phyloP scores from a whole-genome alignment of 345 rosid genomes.

The Rubroshorea leprosula region DNA sequence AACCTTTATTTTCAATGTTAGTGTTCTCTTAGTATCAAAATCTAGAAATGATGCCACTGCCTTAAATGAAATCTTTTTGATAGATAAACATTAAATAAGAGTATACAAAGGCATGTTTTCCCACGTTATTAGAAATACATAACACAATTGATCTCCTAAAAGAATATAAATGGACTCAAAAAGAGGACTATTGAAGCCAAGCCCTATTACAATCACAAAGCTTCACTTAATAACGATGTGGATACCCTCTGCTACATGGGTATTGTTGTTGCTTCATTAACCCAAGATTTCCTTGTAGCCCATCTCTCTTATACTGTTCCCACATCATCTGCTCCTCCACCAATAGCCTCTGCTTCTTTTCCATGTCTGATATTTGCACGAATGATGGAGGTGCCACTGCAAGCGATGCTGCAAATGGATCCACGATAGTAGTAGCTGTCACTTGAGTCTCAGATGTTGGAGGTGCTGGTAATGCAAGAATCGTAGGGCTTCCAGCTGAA shows the following conservation, averaged over 20 bases:
- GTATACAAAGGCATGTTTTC: too few relatives aligned
- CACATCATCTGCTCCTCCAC: constrained; percentile 51
- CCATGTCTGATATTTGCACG: constrained; percentile 58
- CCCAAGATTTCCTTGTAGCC: constrained; percentile 48
- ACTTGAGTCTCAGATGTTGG: constrained; percentile 8
- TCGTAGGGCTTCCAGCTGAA: constrained; percentile 32
- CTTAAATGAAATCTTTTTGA: too few relatives aligned
- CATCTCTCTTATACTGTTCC: constrained; percentile 43
- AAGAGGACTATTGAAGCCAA: not conserved
- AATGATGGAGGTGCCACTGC: constrained; percentile 40
- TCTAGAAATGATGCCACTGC: too few relatives aligned
- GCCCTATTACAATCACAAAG: not conserved
- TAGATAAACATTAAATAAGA: too few relatives aligned
- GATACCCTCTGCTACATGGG: constrained; percentile 28
- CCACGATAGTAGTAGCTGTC: not conserved
- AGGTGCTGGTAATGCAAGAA: constrained; percentile 50
- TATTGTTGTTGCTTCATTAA: constrained; percentile 24
- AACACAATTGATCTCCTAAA: too few relatives aligned
- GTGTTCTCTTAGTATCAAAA: too few relatives aligned
- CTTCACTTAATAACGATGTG: constrained; percentile 13
- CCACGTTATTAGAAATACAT: too few relatives aligned
- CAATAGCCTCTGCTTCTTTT: constrained; percentile 47
- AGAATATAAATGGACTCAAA: too few relatives aligned
- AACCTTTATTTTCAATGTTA: too few relatives aligned
- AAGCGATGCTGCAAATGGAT: constrained; percentile 55